Percentiles rank a stretch among this genome's conserved stretches.
These are phyloP conservation scores for Austroboletus festivus DNA, from an alignment of 768 basidiomycete genomes.

Conservation along the genomic window DNA sequence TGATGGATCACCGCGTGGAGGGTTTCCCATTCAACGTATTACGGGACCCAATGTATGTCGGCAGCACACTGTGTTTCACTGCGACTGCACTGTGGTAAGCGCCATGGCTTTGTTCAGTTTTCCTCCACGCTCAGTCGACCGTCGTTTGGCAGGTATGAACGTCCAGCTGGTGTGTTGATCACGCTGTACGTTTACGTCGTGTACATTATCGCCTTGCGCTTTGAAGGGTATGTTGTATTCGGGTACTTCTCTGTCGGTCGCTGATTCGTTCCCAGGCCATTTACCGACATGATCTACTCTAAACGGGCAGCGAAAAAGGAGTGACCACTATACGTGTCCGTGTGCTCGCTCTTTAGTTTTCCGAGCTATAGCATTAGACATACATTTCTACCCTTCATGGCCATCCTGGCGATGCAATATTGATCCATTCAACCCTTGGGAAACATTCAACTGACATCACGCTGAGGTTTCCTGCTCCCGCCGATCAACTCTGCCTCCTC, in stretches of 20 bases:
- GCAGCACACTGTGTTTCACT: conserved; percentile 86
- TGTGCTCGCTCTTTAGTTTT: no score
- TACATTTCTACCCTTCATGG: neutral
- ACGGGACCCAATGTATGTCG: conserved; percentile 95
- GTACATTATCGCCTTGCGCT: conserved; percentile 80
- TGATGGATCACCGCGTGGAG: conserved; percentile 89
- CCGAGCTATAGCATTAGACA: neutral
- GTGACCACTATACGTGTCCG: conserved; percentile 4
- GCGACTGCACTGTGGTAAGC: conserved; percentile 84
- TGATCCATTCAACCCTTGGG: no score
- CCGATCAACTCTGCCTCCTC: conserved; percentile 20
- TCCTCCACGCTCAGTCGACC: neutral
- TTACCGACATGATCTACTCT: conserved; percentile 81
- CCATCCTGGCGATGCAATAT: no score
- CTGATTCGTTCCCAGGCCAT: conserved; percentile 45
- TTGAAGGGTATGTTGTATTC: conserved; percentile 71
- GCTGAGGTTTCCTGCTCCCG: conserved; percentile 12
- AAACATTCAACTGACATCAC: neutral
- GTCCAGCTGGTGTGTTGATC: conserved; percentile 80
- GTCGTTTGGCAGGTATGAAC: conserved; percentile 60
- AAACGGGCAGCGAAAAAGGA: conserved; percentile 37
- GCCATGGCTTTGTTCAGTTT: neutral
- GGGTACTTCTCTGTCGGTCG: neutral
- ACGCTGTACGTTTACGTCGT: conserved; percentile 79
- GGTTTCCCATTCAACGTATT: conserved; percentile 96